Evolutionary conservation across 495 filamentous ascomycete genomes (phyloP).

Genomic region (Patellaria atrata): DNA sequence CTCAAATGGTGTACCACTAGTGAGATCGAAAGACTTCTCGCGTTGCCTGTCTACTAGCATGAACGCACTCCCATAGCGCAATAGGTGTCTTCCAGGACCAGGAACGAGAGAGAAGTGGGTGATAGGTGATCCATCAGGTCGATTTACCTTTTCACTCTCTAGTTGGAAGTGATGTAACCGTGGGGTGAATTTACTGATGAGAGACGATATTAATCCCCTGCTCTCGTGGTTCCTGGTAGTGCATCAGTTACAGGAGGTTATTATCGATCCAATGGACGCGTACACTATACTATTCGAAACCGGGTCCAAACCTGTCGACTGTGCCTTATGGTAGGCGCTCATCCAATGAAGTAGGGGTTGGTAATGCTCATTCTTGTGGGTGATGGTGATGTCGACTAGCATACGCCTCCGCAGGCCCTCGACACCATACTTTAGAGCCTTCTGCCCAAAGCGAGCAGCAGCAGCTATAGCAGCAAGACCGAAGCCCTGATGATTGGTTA

Average conservation of each 20-base stretch:
- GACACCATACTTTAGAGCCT: conserved; percentile 51
- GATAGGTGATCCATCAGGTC: conserved; percentile 52
- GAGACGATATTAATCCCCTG: conserved; percentile 34
- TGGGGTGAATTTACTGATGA: conserved; percentile 45
- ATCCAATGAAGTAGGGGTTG: conserved; percentile 92
- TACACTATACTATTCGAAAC: conserved; percentile 1
- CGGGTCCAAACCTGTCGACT: conserved; percentile 28
- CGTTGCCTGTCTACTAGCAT: conserved; percentile 77
- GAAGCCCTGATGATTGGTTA: conserved; percentile 39
- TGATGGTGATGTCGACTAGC: conserved; percentile 91
- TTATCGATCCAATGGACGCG: conserved; percentile 17
- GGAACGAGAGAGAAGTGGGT: conserved; percentile 82
- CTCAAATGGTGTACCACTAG: conserved; percentile 80
- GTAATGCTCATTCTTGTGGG: conserved; percentile 82
- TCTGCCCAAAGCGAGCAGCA: conserved; percentile 58
- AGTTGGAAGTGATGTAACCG: conserved; percentile 54
- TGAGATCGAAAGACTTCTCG: conserved; percentile 54
- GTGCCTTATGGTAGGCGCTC: conserved; percentile 57
- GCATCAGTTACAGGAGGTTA: neutral
- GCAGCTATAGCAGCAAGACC: conserved; percentile 82
- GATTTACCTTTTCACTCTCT: conserved; percentile 46
- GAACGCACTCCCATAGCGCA: conserved; percentile 74
- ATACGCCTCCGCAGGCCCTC: conserved; percentile 65
- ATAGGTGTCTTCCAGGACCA: conserved; percentile 71
- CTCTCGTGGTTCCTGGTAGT: conserved; percentile 19